Percentiles rank a stretch among this genome's conserved stretches.
These are phyloP conservation scores for Phytophthora pini DNA, from an alignment of 352 stramenopile species.

Conservation along the genomic window DNA sequence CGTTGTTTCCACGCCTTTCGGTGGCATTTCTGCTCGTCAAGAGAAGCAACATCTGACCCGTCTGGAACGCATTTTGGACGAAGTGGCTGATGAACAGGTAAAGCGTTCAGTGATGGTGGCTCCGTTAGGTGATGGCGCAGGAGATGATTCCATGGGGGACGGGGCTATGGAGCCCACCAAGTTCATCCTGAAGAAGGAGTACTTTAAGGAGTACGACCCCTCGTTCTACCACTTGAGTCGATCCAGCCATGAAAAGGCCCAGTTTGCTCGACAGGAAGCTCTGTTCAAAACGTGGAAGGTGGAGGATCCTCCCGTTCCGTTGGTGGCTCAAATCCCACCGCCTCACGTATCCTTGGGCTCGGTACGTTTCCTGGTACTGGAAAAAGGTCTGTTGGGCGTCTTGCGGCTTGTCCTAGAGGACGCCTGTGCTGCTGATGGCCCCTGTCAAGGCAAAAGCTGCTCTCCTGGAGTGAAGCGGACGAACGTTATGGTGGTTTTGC, in stretches of 20 bases:
- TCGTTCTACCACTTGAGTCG: conserved; percentile 82
- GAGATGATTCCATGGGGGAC: conserved; percentile 41
- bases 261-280: conserved; percentile 81
- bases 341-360: conserved; percentile 59
- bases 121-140: conserved; percentile 36
- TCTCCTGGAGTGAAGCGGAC: conserved; percentile 49
- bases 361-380: conserved; percentile 65
- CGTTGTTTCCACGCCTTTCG: conserved; percentile 73
- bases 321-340: conserved; percentile 64
- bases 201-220: conserved; percentile 82
- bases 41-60: conserved; percentile 73
- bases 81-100: conserved; percentile 76
- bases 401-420: conserved; percentile 77
- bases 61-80: conserved; percentile 68
- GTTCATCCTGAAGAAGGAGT: conserved; percentile 83
- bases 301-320: conserved; percentile 69
- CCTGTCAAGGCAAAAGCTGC: conserved; percentile 25
- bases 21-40: conserved; percentile 62
- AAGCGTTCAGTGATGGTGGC: conserved; percentile 48
- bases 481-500: conserved; percentile 71
- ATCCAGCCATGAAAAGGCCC: conserved; percentile 79
- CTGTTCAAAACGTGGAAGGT: conserved; percentile 85
- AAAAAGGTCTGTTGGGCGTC: conserved; percentile 68
- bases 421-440: conserved; percentile 27
- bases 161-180: conserved; percentile 74